Conservation (phyloP, 768 basidiomycete species). For the Agrocybe praecox region DNA sequence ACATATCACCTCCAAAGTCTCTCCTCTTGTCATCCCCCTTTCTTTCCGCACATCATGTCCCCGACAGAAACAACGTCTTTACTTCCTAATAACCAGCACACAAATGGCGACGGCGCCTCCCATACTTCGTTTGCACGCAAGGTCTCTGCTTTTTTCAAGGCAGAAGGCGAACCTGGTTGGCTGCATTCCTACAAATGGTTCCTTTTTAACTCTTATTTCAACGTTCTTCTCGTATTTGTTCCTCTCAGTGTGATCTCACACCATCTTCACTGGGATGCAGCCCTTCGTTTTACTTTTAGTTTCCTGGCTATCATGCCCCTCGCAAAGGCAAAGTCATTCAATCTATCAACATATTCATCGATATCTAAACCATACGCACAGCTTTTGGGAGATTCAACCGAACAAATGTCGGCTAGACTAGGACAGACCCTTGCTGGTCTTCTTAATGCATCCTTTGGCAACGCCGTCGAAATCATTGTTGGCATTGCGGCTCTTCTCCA, state of each 20-base stretch:
- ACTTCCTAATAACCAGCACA: conserved; percentile 29
- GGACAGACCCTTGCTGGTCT: conserved; percentile 88
- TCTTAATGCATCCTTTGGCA: conserved; percentile 83
- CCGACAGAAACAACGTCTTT: conserved; percentile 49
- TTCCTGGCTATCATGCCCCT: conserved; percentile 87
- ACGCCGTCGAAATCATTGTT: conserved; percentile 89
- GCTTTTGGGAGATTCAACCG: conserved; percentile 82
- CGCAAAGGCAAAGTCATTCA: conserved; percentile 62
- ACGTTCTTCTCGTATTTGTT: conserved; percentile 77
- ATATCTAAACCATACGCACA: conserved; percentile 24
- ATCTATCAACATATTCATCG: conserved; percentile 3
- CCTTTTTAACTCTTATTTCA: conserved; percentile 68
- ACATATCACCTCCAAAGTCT: conserved; percentile 3
- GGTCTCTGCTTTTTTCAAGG: conserved; percentile 44
- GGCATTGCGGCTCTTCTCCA: conserved; percentile 83
- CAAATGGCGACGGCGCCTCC: conserved; percentile 9
- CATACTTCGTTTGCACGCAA: conserved; percentile 32
- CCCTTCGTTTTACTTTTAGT: conserved; percentile 70
- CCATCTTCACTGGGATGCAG: conserved; percentile 73
- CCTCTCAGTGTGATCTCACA: conserved; percentile 73
- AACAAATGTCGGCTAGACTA: conserved; percentile 75
- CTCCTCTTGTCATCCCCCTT: conserved; percentile 13
- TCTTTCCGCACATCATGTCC: conserved; percentile 28
- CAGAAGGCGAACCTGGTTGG: conserved; percentile 70
- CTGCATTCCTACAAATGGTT: conserved; percentile 58